Evolutionary conservation across 495 filamentous ascomycete genomes (phyloP).

Genomic region (Aspergillus steynii): DNA sequence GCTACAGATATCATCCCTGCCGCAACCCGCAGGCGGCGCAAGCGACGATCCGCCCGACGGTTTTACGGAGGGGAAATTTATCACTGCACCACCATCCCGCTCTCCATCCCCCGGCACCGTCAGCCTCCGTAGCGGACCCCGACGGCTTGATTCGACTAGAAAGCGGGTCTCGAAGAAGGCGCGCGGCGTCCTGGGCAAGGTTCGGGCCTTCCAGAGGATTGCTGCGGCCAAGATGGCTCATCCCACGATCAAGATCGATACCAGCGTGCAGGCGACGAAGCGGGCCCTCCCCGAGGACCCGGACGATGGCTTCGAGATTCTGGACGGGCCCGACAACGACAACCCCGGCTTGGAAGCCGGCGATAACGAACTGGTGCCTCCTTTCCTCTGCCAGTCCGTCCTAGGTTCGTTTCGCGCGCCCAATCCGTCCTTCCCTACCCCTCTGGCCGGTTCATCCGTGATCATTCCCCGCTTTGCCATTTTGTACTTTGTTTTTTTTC

Average conservation of each 20-base stretch:
- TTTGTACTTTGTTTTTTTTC: no score
- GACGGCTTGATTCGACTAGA: conserved; percentile 32
- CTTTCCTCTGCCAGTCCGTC: conserved; percentile 44
- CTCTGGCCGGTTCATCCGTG: conserved; percentile 7
- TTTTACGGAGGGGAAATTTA: conserved; percentile 27
- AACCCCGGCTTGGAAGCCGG: conserved; percentile 34
- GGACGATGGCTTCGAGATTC: conserved; percentile 34
- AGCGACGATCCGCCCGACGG: conserved; percentile 28
- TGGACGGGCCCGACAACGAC: conserved; percentile 32
- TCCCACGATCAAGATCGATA: conserved; percentile 50
- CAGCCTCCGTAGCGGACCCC: conserved; percentile 34
- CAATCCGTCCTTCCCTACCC: background rate
- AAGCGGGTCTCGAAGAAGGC: conserved; percentile 45
- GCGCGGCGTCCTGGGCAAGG: conserved; percentile 49
- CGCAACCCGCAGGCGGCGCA: conserved; percentile 26
- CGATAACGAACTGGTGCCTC: conserved; percentile 40
- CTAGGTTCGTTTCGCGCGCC: conserved; percentile 34
- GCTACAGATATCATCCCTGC: conserved; percentile 43
- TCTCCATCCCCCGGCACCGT: conserved; percentile 35
- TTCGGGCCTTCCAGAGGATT: conserved; percentile 47
- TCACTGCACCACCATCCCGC: conserved; percentile 34
- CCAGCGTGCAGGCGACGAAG: conserved; percentile 42
- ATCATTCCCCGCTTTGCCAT: background rate
- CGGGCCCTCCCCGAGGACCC: conserved; percentile 40
- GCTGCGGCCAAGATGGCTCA: conserved; percentile 50